These are phyloP conservation scores for Luffa aegyptiaca DNA, from an alignment of 306 rosid species.

Conservation along the genomic window DNA sequence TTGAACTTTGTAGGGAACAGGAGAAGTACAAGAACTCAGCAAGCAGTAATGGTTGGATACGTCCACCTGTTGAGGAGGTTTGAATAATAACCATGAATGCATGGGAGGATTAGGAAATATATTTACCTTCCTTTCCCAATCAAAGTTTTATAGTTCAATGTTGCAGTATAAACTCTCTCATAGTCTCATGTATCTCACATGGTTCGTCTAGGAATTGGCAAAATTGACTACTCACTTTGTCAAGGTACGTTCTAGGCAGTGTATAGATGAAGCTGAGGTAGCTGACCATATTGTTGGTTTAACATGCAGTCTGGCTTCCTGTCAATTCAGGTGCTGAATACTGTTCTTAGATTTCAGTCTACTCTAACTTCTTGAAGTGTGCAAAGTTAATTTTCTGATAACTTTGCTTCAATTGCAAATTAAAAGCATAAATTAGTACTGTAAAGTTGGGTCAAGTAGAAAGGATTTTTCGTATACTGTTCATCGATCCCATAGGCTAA, in stretches of 20 bases:
- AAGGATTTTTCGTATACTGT: not conserved
- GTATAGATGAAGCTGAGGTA: constrained; percentile 88
- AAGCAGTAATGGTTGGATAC: constrained; percentile 50
- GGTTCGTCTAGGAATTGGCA: constrained; percentile 54
- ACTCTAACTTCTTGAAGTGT: not conserved
- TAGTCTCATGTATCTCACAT: constrained; percentile 6
- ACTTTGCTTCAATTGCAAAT: not conserved
- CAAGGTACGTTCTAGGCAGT: constrained; percentile 81
- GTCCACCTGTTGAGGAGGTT: constrained; percentile 91
- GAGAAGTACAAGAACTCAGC: constrained; percentile 68
- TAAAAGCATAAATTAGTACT: not conserved
- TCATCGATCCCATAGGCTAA: not conserved
- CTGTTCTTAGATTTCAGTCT: not conserved
- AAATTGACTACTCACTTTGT: constrained; percentile 54
- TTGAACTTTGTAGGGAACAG: constrained; percentile 52
- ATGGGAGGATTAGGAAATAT: not conserved
- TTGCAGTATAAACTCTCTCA: constrained; percentile 1
- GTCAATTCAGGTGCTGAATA: constrained; percentile 68
- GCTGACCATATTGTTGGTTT: constrained; percentile 93
- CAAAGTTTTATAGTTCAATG: not conserved
- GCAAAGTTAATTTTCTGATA: not conserved
- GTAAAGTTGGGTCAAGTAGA: not conserved
- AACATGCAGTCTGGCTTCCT: constrained; percentile 82
- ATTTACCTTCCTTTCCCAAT: constrained; percentile 5
- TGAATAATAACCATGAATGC: constrained; percentile 7